These are phyloP conservation scores for Scolecobasidium constrictum DNA, from an alignment of 2,329 filamentous ascomycete species.

Conservation along the genomic window DNA sequence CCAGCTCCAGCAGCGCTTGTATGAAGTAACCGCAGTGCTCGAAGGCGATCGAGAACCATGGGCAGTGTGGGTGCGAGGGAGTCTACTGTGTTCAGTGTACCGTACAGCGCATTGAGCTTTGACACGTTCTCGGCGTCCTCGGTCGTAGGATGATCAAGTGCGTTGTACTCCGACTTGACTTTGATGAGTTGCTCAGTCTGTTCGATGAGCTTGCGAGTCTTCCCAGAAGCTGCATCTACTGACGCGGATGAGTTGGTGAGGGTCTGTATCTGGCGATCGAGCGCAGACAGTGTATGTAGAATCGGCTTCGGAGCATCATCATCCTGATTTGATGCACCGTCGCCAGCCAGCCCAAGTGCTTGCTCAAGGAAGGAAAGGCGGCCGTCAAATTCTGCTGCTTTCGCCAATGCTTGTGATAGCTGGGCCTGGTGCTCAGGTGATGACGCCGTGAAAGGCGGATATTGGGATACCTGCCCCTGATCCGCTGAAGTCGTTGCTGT, in stretches of 20 bases:
- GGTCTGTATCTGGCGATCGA: slow-evolving; percentile 70
- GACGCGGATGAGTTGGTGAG: slow-evolving; percentile 64
- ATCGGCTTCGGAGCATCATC: slow-evolving; percentile 51
- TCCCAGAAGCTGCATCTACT: slow-evolving; percentile 50
- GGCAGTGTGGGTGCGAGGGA: slow-evolving; percentile 75
- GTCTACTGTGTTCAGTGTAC: slow-evolving; percentile 79
- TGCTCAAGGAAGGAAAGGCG: slow-evolving; percentile 71
- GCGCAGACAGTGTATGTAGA: slow-evolving; percentile 66
- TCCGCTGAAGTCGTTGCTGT: background rate
- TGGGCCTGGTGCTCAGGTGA: slow-evolving; percentile 15
- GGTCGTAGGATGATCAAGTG: slow-evolving; percentile 2
- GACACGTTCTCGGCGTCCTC: slow-evolving; percentile 21
- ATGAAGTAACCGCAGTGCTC: slow-evolving; percentile 75
- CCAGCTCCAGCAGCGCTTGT: slow-evolving; percentile 74
- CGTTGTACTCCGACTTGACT: slow-evolving; percentile 14
- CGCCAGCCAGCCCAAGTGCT: slow-evolving; percentile 65
- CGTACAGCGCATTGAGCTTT: slow-evolving; percentile 88
- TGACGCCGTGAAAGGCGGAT: background rate
- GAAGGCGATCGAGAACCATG: slow-evolving; percentile 70
- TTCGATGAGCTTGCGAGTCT: slow-evolving; percentile 48
- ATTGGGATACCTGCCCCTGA: background rate
- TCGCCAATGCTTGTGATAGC: slow-evolving; percentile 53
- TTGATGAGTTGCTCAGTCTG: slow-evolving; percentile 66
- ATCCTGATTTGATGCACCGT: slow-evolving; percentile 52
- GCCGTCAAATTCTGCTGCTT: slow-evolving; percentile 79